A percentile compares a stretch with the other conserved stretches of the same genome.
Evolutionary conservation across 1,284 basidiomycete species (phyloP).

Genomic region (Schizophyllum commune): DNA sequence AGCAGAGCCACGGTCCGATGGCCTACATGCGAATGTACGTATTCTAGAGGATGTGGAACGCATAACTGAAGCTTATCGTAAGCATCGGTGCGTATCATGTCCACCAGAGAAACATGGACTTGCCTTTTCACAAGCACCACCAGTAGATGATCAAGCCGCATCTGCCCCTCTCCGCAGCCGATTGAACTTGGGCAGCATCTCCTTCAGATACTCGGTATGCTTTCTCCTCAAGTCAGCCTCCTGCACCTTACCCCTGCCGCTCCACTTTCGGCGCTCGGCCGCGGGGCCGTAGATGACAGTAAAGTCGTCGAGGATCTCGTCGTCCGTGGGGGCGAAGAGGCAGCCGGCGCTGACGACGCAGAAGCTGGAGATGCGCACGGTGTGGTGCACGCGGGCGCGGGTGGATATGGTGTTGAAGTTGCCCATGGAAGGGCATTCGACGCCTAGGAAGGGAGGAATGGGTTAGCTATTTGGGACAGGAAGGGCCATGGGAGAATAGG

Average conservation of each 20-base stretch:
- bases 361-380: constrained; percentile 68
- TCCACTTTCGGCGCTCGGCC: constrained; percentile 73
- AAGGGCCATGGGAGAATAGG: not conserved
- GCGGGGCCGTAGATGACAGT: constrained; percentile 79
- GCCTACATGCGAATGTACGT: no score
- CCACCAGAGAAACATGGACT: no score
- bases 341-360: constrained; percentile 81
- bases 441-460: constrained; percentile 37
- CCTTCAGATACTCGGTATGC: constrained; percentile 84
- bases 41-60: not conserved
- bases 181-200: constrained; percentile 88
- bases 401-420: constrained; percentile 81
- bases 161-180: constrained; percentile 44
- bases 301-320: constrained; percentile 76
- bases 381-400: constrained; percentile 71
- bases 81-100: no score
- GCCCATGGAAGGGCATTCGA: constrained; percentile 81
- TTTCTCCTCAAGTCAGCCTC: constrained; percentile 80
- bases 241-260: constrained; percentile 77
- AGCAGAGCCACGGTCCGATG: no score
- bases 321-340: constrained; percentile 64
- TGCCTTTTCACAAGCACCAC: no score
- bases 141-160: not conserved
- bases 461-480: not conserved
- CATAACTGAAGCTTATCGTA: not conserved